Evolutionary conservation across 1,284 basidiomycete species (phyloP), one percentile per base, ranked within the genome.

Genomic region (Irpex sp.): DNA sequence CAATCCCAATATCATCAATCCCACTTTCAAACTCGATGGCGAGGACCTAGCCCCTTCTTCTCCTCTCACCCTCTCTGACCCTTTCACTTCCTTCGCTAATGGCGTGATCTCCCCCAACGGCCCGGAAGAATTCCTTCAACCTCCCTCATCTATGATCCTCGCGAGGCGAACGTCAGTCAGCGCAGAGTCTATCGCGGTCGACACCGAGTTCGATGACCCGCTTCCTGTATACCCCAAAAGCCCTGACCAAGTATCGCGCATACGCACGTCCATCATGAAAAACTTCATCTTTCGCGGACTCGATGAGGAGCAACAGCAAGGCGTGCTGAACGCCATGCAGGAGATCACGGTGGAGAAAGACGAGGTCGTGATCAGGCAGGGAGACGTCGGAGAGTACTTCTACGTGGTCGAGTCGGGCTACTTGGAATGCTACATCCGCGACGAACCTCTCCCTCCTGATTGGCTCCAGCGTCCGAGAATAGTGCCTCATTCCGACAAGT

Each of bases 241-340:
- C 1, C 79, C 86, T 3, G 90, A 94, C 68, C 97, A 99, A 77
- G 82, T 96, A 51, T 81, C 83, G 46, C 88, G 97, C 58, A 98
- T 99, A 77, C 90, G 90, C 71, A 79, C 85, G 2, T 93, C 94
- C 55, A 97, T 97, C 69, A 82, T 86, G 57, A 88, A 90, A 73
- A 97, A 97, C 76, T 92, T 99, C 70, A 87, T 98, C 64, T 99
- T 99, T 83, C 86, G 95, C 62, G 95, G 97, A 75, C 86, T 99
- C 13, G 96, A 98, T 69, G 93, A 96, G 70, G 97, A 98, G 72
- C 97, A 99, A 77, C 92, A 94, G 77, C 86, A 85, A 2, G 95
- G 95, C 55, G 96, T 97, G 15, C 80, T 99, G 26, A 91, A 92
- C 65, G 97, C 97, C 19, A 98, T 99, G 96, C 92, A 92, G 75